Conservation (phyloP, 805 yeast species). For the Kluyveromyces wickerhamii region DNA sequence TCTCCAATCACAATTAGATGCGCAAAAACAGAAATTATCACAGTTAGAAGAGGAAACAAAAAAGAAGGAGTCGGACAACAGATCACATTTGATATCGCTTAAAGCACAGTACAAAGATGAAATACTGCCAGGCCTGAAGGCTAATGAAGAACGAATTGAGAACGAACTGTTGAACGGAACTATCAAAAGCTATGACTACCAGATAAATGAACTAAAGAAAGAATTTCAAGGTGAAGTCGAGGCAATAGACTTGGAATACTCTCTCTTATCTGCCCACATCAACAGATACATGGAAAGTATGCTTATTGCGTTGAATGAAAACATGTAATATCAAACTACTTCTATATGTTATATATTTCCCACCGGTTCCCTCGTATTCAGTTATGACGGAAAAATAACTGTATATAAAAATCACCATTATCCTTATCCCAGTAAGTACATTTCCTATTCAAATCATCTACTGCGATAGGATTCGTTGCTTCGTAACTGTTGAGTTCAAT, state of each 20-base stretch:
- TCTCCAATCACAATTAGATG: conserved; percentile 37
- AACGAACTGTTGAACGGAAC: conserved; percentile 31
- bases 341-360: too few relatives aligned
- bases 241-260: conserved; percentile 45
- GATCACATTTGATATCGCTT: conserved; percentile 36
- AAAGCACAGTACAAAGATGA: conserved; percentile 41
- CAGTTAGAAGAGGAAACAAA: conserved; percentile 41
- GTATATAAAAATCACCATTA: conserved; percentile 59
- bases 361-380: too few relatives aligned
- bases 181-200: conserved; percentile 28
- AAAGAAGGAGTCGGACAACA: conserved; percentile 39
- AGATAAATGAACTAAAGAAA: conserved; percentile 31
- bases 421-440: conserved; percentile 76
- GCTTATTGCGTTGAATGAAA: conserved; percentile 14
- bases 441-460: conserved; percentile 26
- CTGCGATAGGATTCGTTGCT: conserved; percentile 16
- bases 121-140: conserved; percentile 40
- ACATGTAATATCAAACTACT: too few relatives aligned
- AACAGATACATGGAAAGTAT: conserved; percentile 35
- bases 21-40: conserved; percentile 41
- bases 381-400: conserved; percentile 43
- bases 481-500: conserved; percentile 32
- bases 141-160: conserved; percentile 40
- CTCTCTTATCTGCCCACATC: conserved; percentile 48
- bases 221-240: conserved; percentile 47